These are phyloP conservation scores for Stropharia rugosoannulata DNA, from an alignment of 768 basidiomycete genomes.

Conservation along the genomic window DNA sequence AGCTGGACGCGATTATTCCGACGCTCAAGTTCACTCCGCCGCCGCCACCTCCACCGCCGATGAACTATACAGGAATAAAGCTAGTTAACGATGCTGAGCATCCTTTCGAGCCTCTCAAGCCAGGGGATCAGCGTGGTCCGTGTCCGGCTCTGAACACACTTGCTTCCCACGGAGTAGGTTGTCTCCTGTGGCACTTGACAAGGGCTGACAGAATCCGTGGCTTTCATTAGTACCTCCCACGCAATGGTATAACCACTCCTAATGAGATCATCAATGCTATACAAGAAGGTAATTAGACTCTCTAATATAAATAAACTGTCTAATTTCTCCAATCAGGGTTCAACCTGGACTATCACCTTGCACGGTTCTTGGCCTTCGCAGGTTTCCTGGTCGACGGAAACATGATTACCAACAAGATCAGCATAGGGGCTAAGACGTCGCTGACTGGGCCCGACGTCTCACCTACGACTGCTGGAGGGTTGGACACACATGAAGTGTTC, in stretches of 20 bases:
- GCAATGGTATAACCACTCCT: not conserved
- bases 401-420: not conserved
- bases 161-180: not conserved
- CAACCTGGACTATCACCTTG: not conserved
- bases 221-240: not conserved
- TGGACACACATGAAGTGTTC: not conserved
- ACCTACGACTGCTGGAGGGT: not conserved
- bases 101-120: not conserved
- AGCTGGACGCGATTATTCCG: constrained; percentile 12
- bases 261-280: not conserved
- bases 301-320: not conserved
- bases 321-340: not conserved
- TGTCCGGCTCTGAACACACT: not conserved
- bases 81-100: not conserved
- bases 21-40: constrained; percentile 9
- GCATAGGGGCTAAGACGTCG: not conserved
- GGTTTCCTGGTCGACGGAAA: not conserved
- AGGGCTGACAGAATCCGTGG: not conserved
- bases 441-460: not conserved
- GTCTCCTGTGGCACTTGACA: not conserved
- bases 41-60: not conserved
- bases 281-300: not conserved
- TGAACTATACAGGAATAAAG: not conserved
- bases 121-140: not conserved
- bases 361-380: not conserved